Evolutionary conservation across 768 basidiomycete genomes (phyloP), one percentile per base, ranked within the genome.

Genomic region (Podaxis sp.): DNA sequence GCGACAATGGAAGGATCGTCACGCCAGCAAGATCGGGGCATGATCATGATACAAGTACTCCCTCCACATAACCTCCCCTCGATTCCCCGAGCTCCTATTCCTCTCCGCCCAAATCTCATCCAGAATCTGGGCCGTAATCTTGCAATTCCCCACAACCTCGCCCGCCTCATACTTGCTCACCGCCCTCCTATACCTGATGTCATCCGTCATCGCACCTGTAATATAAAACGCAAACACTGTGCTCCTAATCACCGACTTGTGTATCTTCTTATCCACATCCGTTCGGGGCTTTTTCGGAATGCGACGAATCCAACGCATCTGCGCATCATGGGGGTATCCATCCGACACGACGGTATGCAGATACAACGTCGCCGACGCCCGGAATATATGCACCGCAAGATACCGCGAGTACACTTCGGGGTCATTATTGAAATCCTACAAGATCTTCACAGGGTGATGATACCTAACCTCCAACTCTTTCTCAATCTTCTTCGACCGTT

Each of bases 221-320:
- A 93, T 82, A 69, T 87, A 91, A 63, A 91, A 86, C 48, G 84
- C 83, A 68, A 93, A 91, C 66, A 93, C 89, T 26, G 90, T 90
- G 74, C 87, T 90, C 41, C 90, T 80, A 61, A 91, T 82, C 28
- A 93, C 87, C 12, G 82, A 78, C 46, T 80, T 80, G 52, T 80
- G 75, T 51, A 78, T 74, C 48, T 66, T 72, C n/a, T 66, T 66
- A 40, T 48, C 54, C 22, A 48, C 62, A 57, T 54, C 63, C 55
- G 24, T 62, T 1, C 59, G 67, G 75, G 72, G 68, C 66, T 30
- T 70, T 54, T 67, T 71, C 30, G 74, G 78, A 63, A 81, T 78
- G 17, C 63, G 67, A 67, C 65, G 72, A 61, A 89, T 75, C 64
- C 81, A 78, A 4, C 67, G 63, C 71, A 93, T 88, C 67, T 93